A percentile compares a stretch with the other conserved stretches of the same genome.
Conservation (phyloP, 148 eudicot species). For the Chenopodium quinoa region DNA sequence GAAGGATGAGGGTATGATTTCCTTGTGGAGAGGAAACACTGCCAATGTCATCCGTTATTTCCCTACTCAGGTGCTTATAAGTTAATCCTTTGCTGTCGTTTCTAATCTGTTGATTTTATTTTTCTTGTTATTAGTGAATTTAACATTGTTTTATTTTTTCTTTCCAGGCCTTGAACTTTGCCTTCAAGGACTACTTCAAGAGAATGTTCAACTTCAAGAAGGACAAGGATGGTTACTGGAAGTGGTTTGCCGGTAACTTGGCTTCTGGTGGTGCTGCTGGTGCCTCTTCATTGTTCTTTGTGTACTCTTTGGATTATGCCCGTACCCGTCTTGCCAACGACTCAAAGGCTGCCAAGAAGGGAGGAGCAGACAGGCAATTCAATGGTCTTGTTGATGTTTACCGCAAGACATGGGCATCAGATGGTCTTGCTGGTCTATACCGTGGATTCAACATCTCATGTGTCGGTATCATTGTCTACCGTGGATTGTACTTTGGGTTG, state of each 20-base stretch:
- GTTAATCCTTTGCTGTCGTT: neutral
- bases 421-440: slow-evolving; percentile 72
- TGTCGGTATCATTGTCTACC: slow-evolving; percentile 73
- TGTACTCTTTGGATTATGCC: slow-evolving; percentile 70
- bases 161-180: slow-evolving; percentile 72
- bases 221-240: slow-evolving; percentile 81
- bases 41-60: slow-evolving; percentile 85
- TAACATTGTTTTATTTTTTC: neutral
- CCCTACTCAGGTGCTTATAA: slow-evolving; percentile 66
- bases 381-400: slow-evolving; percentile 68
- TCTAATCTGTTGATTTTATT: neutral
- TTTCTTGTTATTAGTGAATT: neutral
- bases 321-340: slow-evolving; percentile 71
- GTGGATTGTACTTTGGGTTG: slow-evolving; percentile 72
- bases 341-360: slow-evolving; percentile 67
- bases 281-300: slow-evolving; percentile 62
- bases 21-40: slow-evolving; percentile 86
- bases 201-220: slow-evolving; percentile 78
- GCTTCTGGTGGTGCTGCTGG: slow-evolving; percentile 84
- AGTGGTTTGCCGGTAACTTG: slow-evolving; percentile 79
- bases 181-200: slow-evolving; percentile 80
- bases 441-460: slow-evolving; percentile 81
- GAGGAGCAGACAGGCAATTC: slow-evolving; percentile 72
- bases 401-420: slow-evolving; percentile 54
- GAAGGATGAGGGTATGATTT: slow-evolving; percentile 50